Conservation (phyloP, 805 yeast species). For the Candida ovalis region DNA sequence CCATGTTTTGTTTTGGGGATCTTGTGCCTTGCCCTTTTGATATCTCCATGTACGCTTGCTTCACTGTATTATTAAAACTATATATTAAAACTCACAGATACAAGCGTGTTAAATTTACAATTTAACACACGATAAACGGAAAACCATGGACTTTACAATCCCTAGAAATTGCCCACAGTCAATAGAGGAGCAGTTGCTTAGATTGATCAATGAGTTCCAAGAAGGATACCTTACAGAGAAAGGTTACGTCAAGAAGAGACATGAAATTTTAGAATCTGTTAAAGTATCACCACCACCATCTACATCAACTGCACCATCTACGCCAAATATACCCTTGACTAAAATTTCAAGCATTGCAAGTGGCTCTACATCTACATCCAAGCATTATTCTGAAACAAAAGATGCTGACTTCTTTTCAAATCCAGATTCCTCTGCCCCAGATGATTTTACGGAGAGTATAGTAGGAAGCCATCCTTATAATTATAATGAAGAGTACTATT, state of each 20-base stretch:
- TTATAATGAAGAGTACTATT: constrained; percentile 14
- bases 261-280: constrained; percentile 31
- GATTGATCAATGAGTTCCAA: constrained; percentile 46
- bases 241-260: constrained; percentile 63
- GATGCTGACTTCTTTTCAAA: constrained; percentile 8
- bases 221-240: constrained; percentile 74
- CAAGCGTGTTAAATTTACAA: too few relatives aligned
- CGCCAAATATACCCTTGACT: constrained; percentile 9
- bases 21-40: too few relatives aligned
- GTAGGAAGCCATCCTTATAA: constrained; percentile 8
- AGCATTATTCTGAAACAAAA: constrained; percentile 12
- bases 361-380: constrained; percentile 13
- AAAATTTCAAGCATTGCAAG: constrained; percentile 7
- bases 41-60: too few relatives aligned
- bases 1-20: not conserved
- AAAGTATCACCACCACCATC: constrained; percentile 6
- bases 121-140: too few relatives aligned
- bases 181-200: constrained; percentile 35
- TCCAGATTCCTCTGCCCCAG: constrained; percentile 9
- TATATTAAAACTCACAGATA: too few relatives aligned
- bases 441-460: constrained; percentile 12
- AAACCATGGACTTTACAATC: constrained; percentile 50
- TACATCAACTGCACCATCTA: constrained; percentile 4
- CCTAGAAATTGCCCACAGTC: constrained; percentile 39
- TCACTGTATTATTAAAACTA: too few relatives aligned